Percentiles rank a stretch among this genome's conserved stretches.
These are phyloP conservation scores for Oenanthe sinensis DNA, from an alignment of 129 eudicot genomes.

Conservation along the genomic window DNA sequence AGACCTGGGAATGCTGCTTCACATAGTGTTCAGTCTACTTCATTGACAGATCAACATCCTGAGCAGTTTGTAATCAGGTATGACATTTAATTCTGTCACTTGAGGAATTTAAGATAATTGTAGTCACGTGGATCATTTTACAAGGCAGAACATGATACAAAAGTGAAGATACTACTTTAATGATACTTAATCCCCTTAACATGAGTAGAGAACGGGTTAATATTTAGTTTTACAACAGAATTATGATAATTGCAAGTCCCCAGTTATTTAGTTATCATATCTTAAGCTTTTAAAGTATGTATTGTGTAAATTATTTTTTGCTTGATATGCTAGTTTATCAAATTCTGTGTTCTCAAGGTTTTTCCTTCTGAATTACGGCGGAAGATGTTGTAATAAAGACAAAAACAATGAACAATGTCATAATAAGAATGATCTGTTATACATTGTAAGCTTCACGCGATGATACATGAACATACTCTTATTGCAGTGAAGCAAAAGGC, in stretches of 20 bases:
- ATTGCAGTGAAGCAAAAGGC: conserved; percentile 72
- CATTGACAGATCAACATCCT: conserved; percentile 55
- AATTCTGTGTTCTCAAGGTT: not conserved
- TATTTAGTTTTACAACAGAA: not conserved
- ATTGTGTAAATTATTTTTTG: not conserved
- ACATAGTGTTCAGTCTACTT: conserved; percentile 83
- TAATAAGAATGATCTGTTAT: not conserved
- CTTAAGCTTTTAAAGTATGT: not conserved
- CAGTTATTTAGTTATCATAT: not conserved
- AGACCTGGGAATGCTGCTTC: conserved; percentile 46
- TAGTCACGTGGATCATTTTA: not conserved
- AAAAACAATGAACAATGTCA: not conserved
- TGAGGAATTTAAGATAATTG: not conserved
- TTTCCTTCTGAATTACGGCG: not conserved
- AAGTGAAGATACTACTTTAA: not conserved
- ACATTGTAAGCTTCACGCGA: conserved; percentile 2
- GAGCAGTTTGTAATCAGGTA: conserved; percentile 70
- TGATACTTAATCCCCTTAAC: not conserved
- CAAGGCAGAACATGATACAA: not conserved
- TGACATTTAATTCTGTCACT: conserved; percentile 1
- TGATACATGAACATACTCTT: conserved; percentile 6
- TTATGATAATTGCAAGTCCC: not conserved
- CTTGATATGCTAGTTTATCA: not conserved
- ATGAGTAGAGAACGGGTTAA: not conserved
- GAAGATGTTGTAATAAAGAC: not conserved